Evolutionary conservation across 2,329 filamentous ascomycete genomes (phyloP), one percentile per base, ranked within the genome.

Genomic region (Verticillium isaacii): DNA sequence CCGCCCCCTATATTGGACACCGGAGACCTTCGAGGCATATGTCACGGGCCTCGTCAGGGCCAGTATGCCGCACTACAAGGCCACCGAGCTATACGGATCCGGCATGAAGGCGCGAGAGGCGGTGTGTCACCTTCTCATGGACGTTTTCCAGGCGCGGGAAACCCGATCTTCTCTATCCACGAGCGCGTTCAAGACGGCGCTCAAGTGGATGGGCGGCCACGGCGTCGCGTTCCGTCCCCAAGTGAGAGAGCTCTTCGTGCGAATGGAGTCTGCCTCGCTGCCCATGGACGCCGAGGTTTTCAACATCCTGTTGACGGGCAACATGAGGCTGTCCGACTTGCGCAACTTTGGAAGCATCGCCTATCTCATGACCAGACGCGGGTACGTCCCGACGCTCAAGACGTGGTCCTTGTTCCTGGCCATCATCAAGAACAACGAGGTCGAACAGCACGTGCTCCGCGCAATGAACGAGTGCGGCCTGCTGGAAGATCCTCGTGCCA

Each of bases 371-470:
- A 63, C 71, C 29, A 60, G 65, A 7, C 71, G 72, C 14, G 76
- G 73, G 57, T 73, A 76, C 55, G 63, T 66, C 32, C 79, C 81
- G 4, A 78, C 82, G 57, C 68, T 78, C 3, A 69, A 70, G 17
- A 83, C 82, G 0, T 85, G 82, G 82, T 65, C 79, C 2, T 72
- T 79, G 4, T 81, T 83, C 62, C 70, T 85, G 19, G 70, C 73
- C n/a, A 73, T 84, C 55, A 82, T 89, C 62, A 82, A 85, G 70
- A 82, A 82, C 12, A 86, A 88, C 68, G 80, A 84, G n/a, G 77
- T 80, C 58, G 75, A 76, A 59, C 75, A 77, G 29, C 78, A 80
- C 65, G 71, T 82, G 34, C 68, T 84, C 34, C 74, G 76, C 14
- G 72, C 74, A 61, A 84, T 85, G 80, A 73, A 79, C 60, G 69